Percentiles rank a stretch among this genome's conserved stretches.
phyloP scores from a whole-genome alignment of 768 basidiomycete species.

The Lactarius tabidus region DNA sequence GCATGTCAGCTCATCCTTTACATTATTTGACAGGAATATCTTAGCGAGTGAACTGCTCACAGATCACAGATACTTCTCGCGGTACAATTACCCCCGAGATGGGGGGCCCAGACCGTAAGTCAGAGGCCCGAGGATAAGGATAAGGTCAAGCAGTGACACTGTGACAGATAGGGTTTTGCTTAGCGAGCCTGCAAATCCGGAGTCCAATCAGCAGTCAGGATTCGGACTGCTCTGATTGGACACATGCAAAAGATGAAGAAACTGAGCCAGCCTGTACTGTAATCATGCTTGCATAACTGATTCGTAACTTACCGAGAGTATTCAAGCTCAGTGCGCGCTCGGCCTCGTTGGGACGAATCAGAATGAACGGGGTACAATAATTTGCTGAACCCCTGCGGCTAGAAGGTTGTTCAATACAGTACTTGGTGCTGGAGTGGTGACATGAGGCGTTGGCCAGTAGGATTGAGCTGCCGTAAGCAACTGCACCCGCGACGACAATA shows the following conservation, averaged over 20 bases:
- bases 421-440: not conserved
- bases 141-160: no score
- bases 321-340: not conserved
- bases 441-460: not conserved
- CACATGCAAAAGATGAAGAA: not conserved
- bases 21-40: not conserved
- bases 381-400: no score
- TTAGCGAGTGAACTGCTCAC: not conserved
- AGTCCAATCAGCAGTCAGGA: not conserved
- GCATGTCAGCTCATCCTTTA: constrained; percentile 3
- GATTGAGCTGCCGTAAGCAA: not conserved
- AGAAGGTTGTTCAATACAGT: not conserved
- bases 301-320: not conserved
- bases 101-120: not conserved
- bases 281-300: not conserved
- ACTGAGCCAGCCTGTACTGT: not conserved
- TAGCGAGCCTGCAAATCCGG: no score
- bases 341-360: not conserved
- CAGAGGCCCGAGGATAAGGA: no score
- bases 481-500: not conserved
- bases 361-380: not conserved
- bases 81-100: not conserved
- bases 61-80: not conserved
- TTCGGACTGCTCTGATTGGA: not conserved
- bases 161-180: constrained; percentile 2